Conservation (phyloP, 164 flowering plant species). For the Magnolia sinica region DNA sequence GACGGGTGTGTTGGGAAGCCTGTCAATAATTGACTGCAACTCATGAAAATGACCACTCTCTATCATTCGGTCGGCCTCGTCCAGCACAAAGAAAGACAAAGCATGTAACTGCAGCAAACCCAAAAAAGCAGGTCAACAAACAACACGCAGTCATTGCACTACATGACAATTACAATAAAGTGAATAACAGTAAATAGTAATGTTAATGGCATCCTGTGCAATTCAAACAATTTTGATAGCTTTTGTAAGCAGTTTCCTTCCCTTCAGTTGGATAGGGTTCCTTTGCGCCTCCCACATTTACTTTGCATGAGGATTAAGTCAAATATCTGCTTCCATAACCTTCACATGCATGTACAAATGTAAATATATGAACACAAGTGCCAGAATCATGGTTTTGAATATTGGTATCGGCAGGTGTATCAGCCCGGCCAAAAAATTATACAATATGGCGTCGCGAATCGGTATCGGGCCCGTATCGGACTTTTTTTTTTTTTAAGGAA, state of each 20-base stretch:
- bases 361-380: too few species aligned
- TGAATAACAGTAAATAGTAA: not conserved
- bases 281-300: not conserved
- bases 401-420: too few species aligned
- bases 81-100: slow-evolving; percentile 88
- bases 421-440: too few species aligned
- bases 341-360: too few species aligned
- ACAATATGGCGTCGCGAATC: too few species aligned
- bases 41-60: slow-evolving; percentile 88
- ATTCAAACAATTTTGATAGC: not conserved
- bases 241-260: not conserved
- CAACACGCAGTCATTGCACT: not conserved
- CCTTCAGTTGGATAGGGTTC: not conserved
- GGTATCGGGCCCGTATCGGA: too few species aligned
- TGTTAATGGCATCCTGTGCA: not conserved
- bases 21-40: slow-evolving; percentile 85
- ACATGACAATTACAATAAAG: too few species aligned
- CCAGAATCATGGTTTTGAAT: too few species aligned
- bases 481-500: too few species aligned
- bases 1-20: slow-evolving; percentile 55
- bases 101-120: slow-evolving; percentile 63
- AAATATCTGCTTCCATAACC: too few species aligned
- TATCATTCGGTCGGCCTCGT: slow-evolving; percentile 97
- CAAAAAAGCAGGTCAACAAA: not conserved
- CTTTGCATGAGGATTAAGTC: too few species aligned